Evolutionary conservation across 371 early-diverging fungal species (phyloP).

Genomic region (Mucor racemosus): DNA sequence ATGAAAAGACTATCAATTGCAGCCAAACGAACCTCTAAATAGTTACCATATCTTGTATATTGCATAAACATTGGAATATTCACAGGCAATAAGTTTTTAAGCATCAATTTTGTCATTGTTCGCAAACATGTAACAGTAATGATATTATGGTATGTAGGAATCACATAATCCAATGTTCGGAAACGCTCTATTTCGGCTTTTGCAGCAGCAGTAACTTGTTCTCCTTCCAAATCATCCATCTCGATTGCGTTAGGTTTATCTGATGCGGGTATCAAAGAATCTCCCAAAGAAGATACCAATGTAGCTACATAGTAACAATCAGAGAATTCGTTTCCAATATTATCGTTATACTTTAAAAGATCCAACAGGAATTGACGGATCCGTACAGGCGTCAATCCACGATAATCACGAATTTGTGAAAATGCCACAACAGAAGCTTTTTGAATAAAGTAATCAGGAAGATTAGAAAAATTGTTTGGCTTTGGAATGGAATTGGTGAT

Average conservation of each 20-base stretch:
- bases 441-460: constrained; percentile 89
- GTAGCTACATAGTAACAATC: constrained; percentile 82
- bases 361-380: constrained; percentile 75
- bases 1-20: constrained; percentile 72
- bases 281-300: constrained; percentile 73
- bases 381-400: constrained; percentile 69
- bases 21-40: constrained; percentile 62
- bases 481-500: constrained; percentile 70
- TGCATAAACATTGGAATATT: constrained; percentile 70
- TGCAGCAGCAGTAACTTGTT: constrained; percentile 59
- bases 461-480: constrained; percentile 83
- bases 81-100: constrained; percentile 65
- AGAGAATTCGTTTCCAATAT: constrained; percentile 85
- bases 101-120: constrained; percentile 58
- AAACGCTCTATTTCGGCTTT: constrained; percentile 82
- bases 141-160: constrained; percentile 86
- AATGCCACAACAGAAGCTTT: constrained; percentile 82
- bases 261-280: constrained; percentile 64
- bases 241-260: constrained; percentile 29
- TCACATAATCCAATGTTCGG: constrained; percentile 76
- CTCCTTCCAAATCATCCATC: constrained; percentile 49
- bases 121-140: constrained; percentile 79
- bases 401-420: constrained; percentile 67
- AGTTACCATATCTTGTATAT: constrained; percentile 69
- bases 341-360: constrained; percentile 88